Conservation (phyloP, 2,329 filamentous ascomycete species). For the Claviceps maximensis region DNA sequence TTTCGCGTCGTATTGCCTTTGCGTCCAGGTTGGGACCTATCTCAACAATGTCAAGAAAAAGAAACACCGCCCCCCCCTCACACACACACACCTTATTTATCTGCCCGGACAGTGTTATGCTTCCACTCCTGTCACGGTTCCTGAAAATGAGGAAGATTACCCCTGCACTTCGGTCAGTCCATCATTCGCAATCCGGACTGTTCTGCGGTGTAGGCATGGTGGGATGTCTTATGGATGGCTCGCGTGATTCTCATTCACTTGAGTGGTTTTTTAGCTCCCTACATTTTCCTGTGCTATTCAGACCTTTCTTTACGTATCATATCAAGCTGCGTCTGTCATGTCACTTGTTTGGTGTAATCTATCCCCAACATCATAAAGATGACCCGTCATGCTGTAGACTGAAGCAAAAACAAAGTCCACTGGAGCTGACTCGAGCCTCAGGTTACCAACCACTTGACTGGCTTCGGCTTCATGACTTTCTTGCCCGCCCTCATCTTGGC, state of each 20-base stretch:
- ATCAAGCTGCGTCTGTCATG: background rate
- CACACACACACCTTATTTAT: slow-evolving; percentile 42
- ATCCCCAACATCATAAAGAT: background rate
- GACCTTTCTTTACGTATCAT: background rate
- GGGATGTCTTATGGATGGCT: slow-evolving; percentile 62
- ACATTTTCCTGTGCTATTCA: slow-evolving; percentile 28
- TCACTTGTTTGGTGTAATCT: no score
- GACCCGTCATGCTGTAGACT: background rate
- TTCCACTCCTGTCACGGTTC: slow-evolving; percentile 66
- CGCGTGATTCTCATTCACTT: slow-evolving; percentile 41
- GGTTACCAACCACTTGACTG: slow-evolving; percentile 19
- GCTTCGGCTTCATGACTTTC: slow-evolving; percentile 30
- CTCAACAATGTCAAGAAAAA: background rate
- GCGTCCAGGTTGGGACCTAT: slow-evolving; percentile 3
- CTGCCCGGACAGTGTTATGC: slow-evolving; percentile 62
- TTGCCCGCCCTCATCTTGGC: slow-evolving; percentile 60
- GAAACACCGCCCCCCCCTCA: no score
- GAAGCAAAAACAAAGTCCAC: background rate
- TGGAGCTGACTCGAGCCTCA: slow-evolving; percentile 12
- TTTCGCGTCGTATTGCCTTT: slow-evolving; percentile 8
- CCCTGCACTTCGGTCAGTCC: slow-evolving; percentile 48
- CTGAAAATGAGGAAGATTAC: slow-evolving; percentile 73
- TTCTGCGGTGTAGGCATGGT: slow-evolving; percentile 59
- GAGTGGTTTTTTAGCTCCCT: slow-evolving; percentile 51
- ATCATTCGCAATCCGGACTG: slow-evolving; percentile 56